Evolutionary conservation across 306 rosid species (phyloP), one percentile per base, ranked within the genome.

Genomic region (Prunus padus): DNA sequence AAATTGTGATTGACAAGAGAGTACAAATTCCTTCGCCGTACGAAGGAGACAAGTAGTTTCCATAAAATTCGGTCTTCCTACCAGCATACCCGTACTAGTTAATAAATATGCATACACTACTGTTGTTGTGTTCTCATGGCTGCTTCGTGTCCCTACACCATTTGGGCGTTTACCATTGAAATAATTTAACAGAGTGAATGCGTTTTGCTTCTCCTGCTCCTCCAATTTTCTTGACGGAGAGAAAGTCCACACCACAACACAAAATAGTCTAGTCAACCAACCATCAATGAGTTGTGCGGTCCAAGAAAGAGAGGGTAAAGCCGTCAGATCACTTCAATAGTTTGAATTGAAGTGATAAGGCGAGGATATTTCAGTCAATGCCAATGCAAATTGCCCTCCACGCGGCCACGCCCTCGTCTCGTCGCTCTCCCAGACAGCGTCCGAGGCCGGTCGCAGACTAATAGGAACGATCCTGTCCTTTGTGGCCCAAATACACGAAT

Each of bases 361-460:
- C 15, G 15, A 13, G 9, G 68, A 33, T 33, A 31, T 64, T 33
- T 64, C 15, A 19, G 49, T 64, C 69, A 33, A 64, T 64, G 18
- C 18, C 47, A 51, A 51, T 51, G 56, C 2, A 1, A 16, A 50
- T 2, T 50, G n/a, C n/a, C 16, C 50, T 6, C n/a, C n/a, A n/a
- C n/a, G n/a, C n/a, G n/a, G n/a, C 42, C 9, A 37, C 42, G 42
- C 42, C 9, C 9, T 7, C 42, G n/a, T n/a, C n/a, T n/a, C n/a
- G n/a, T n/a, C n/a, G n/a, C 25, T 55, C 4, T 8, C 0, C 16
- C 12, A 7, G 65, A 19, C 55, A 37, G 51, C 80, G 28, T 59
- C 4, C 26, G 30, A 13, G 14, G 22, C 51, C 3, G 23, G 70
- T n/a, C 45, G 76, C 76, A 22, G 76, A 60, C 81, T 69, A 60